Base-by-base conservation (phyloP, 441 rosid genomes). In the Gossypium gossypioides region DNA sequence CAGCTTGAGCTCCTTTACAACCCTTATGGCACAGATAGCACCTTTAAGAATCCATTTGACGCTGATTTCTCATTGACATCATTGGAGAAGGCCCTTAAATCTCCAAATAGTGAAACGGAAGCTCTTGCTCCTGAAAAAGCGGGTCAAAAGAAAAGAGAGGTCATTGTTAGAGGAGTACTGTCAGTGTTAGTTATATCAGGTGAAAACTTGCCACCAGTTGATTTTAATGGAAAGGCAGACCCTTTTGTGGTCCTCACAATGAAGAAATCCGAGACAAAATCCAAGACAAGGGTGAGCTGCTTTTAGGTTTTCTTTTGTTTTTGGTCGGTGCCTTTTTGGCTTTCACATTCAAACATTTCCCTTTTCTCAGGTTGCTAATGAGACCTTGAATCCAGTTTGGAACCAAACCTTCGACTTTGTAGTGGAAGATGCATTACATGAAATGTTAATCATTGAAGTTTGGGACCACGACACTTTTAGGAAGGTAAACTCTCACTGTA, bases 151-250 rank as follows among this genome's bases (percentile, higher is more conserved):
- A 89, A 79, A 79, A 88, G 73, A 60, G 90, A 90, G 6, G 96
- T 91, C 13, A 90, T 96, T 27, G 81, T 96, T 66, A 84, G 99
- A 83, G 99, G 98, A 80, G 99, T 91, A 72, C 82, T 96, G 62
- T 82, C 94, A 2, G 91, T 93, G 44, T 84, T 90, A 7, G 92
- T 96, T 29, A 78, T 93, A 75, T 79, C 96, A 40, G 99, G 94
- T 0, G 92, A 92, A 75, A 85, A 91, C 56, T 83, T 96, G 80
- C 97, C 98, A 1, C 80, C 75, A 3, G 88, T 81, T 0, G 97
- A 96, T 80, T 68, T 93, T 9, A 88, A 86, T 86, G 97, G 98
- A 2, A 96, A 91, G 79, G 91, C 97, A 9, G 99, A 96, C 66
- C 91, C 98, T 1, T 93, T 74, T 71, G 94, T 89, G 12, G 89